Evolutionary conservation across 2,329 filamentous ascomycete genomes (phyloP), one percentile per base, ranked within the genome.

Genomic region (Leptoxyphium fumago): DNA sequence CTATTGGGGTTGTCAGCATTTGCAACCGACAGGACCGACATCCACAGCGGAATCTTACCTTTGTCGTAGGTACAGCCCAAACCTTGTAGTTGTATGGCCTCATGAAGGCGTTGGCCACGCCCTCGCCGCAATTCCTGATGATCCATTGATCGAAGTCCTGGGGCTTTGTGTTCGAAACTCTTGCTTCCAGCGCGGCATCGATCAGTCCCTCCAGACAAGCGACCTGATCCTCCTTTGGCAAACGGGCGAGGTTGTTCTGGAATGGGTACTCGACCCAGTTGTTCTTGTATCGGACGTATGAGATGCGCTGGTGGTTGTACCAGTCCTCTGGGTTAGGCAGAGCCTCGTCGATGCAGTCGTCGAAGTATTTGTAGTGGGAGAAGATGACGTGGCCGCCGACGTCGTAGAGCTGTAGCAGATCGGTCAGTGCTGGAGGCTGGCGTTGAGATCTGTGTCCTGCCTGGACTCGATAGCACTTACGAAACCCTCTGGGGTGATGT

Each of bases 301-400:
- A 98, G 69, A 98, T 91, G 64, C 91, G 88, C 75, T 98, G 83
- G 73, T 98, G 91, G 53, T 80, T 85, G 71, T 83, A 96, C 91
- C 91, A 98, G 72, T 98, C 91, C 47, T 85, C 82, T 47, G 87
- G 78, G 61, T 86, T 86, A 59, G 91, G 91, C 38, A 98, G 80
- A 43, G 91, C 91, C 75, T 98, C 91, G 65, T 96, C 78, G 63
- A 98, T 82, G 73, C 85, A 93, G 74, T 98, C 91, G 71, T 98
- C 91, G 66, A 98, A 98, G 79, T 98, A 98, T 73, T 95, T 95
- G 82, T 98, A 98, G 78, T 95, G 88, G 57, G 88, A 95, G 77
- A 95, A 95, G 71, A 95, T 95, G 69, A 95, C 88, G 70, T 95
- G 88, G 58, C 88, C 88, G 64, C 88, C 88, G 58, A 98, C 91